Base-by-base conservation (phyloP, 495 filamentous ascomycete species). In the Talaromyces thailandensis region DNA sequence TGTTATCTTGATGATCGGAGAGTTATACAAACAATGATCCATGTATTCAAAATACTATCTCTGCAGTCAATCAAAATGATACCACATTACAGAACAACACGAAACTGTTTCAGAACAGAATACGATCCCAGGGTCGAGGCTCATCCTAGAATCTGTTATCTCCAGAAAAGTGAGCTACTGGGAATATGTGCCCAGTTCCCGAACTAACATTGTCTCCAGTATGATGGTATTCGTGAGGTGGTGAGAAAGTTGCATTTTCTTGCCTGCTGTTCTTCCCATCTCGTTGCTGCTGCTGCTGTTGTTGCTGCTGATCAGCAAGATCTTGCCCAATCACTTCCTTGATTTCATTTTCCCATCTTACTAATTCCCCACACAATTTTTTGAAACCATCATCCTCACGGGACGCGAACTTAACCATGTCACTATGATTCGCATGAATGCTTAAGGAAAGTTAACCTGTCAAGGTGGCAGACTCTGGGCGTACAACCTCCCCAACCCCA, bases 371-470 rank as follows among this genome's bases (percentile, higher is more conserved):
- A 0, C 8, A 3, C 16, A 79, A 56, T 48, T 69, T 69, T 62
- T 70, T 66, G 62, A 76, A 79, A 11, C 73, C 74, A 26, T 63
- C 65, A 18, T 76, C 73, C 23, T 73, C 65, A 14, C 26, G 55
- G 0, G 66, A 68, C 3, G 29, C 56, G 62, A 78, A 79, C 45
- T 68, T 76, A 31, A 70, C 71, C 76, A 78, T 78, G 18, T 75
- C 61, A 5, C 70, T 66, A 60, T 78, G 77, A 56, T 76, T 71
- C 21, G 70, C 73, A 50, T 70, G 69, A 29, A 79, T 68, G 63
- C 66, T 66, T 21, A 67, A 29, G n/a, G 64, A n/a, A 18, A 16
- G 61, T 58, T 74, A 70, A 40, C 68, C 67, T 21, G 56, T 35
- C 14, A 66, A 32, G 6, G 57, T 62, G 14, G 66, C 66, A 25